These are phyloP conservation scores for Citrus maxima DNA, from an alignment of 345 rosid genomes.

Conservation along the genomic window DNA sequence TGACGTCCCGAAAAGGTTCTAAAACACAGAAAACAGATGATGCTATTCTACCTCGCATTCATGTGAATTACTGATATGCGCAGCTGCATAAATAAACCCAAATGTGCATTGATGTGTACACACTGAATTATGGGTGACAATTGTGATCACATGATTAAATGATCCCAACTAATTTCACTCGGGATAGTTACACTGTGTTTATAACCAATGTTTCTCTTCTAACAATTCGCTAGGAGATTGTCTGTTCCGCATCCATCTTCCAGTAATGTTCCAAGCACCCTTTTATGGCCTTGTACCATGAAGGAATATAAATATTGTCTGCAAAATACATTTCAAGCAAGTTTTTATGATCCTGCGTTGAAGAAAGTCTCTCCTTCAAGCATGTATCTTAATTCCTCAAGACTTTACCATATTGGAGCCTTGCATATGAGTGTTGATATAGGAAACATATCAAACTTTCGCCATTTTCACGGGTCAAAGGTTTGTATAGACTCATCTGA, in stretches of 20 bases:
- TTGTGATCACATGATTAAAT: neutral
- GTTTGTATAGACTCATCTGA: constrained; percentile 11
- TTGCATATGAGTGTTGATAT: constrained; percentile 20
- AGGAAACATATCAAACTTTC: constrained; percentile 14
- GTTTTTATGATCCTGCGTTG: constrained; percentile 15
- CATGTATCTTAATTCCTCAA: constrained; percentile 21
- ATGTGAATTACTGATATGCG: neutral
- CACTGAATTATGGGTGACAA: neutral
- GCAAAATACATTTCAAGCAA: constrained; percentile 18
- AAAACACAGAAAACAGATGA: neutral
- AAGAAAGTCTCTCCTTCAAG: constrained; percentile 20
- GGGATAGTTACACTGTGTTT: neutral
- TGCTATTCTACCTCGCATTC: neutral
- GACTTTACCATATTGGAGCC: constrained; percentile 24
- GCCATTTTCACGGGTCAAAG: constrained; percentile 19
- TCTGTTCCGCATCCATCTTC: constrained; percentile 23
- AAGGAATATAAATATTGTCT: constrained; percentile 26
- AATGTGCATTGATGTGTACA: neutral
- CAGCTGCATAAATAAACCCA: neutral
- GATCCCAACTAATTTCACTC: neutral
- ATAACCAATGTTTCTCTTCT: neutral
- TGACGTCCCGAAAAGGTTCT: neutral
- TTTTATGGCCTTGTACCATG: constrained; percentile 15
- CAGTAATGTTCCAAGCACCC: constrained; percentile 12
- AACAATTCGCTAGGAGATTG: constrained; percentile 28